Evolutionary conservation across 441 rosid genomes (phyloP), one percentile per base, ranked within the genome.

Genomic region (Populus tomentosa): DNA sequence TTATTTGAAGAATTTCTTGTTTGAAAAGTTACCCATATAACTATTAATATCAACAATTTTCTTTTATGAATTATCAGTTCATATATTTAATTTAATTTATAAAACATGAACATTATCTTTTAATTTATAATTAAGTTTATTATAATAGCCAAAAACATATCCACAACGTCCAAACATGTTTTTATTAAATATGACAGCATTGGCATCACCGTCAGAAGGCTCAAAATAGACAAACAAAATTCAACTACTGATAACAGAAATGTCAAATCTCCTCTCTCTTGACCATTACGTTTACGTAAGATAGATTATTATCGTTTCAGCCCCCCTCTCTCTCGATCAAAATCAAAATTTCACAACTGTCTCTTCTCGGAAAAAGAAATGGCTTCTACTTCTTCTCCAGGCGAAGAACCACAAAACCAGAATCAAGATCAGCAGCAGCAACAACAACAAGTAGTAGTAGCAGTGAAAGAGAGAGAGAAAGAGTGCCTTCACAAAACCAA

Each of bases 401-500:
- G 62, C 72, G 88, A 80, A 73, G 86, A 85, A n/a, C 70, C 83
- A 11, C 84, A 56, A 70, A 56, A 77, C 77, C 81, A 68, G 32
- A 74, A 59, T 35, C 80, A 59, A 24, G 9, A 74, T 18, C 32
- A 30, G 32, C 4, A 30, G 4, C 32, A 30, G 4, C 89, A 80
- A 50, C 86, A 81, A 62, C 88, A 79, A 32, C 5, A 74, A 16
- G 76, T 10, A 35, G 71, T 59, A 36, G 72, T 46, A 24, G 77
- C 67, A 30, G 32, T 30, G 32, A 30, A 30, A 30, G 32, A 30
- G 33, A 69, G 21, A 67, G 83, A 80, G 83, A 84, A 82, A 61
- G 97, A 90, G 77, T 90, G 90, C 85, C 66, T 86, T 32, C 85
- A 94, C 82, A 94, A 86, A 87, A 90, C 97, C 67, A 96, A 96